Evolutionary conservation across 1,139 yeast genomes (phyloP).

Genomic region (Nematodospora anomalae): DNA sequence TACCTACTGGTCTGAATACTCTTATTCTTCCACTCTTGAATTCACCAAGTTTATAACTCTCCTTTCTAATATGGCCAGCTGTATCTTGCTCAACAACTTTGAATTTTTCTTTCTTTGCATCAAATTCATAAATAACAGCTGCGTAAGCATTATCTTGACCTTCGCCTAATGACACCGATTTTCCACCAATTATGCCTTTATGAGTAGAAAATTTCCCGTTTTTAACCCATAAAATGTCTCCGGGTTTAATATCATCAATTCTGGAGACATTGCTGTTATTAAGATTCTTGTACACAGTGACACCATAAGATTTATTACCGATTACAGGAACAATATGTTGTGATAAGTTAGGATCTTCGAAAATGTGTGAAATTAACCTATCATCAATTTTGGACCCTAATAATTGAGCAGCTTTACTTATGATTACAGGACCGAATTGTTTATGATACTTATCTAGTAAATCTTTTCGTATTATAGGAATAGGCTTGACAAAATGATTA

Average conservation of each 20-base stretch:
- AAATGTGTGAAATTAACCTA: constrained; percentile 24
- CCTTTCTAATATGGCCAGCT: constrained; percentile 58
- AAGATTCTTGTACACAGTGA: constrained; percentile 54
- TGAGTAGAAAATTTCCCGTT: constrained; percentile 74
- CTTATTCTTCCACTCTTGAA: constrained; percentile 78
- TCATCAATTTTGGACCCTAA: constrained; percentile 39
- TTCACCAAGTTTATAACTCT: constrained; percentile 66
- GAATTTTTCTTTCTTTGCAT: constrained; percentile 70
- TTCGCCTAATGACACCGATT: constrained; percentile 42
- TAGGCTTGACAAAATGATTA: constrained; percentile 39
- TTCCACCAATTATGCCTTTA: constrained; percentile 58
- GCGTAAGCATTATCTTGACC: constrained; percentile 29
- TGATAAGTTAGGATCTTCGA: constrained; percentile 12
- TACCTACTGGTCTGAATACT: constrained; percentile 70
- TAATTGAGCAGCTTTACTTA: constrained; percentile 40
- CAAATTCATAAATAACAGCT: constrained; percentile 63
- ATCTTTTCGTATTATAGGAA: constrained; percentile 51
- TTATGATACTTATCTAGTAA: constrained; percentile 52
- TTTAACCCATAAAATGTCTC: constrained; percentile 78
- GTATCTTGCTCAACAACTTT: constrained; percentile 65
- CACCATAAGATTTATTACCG: constrained; percentile 72
- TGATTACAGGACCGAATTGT: constrained; percentile 44
- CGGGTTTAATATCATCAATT: constrained; percentile 69
- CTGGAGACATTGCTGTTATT: constrained; percentile 53
- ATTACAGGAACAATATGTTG: constrained; percentile 51